A percentile compares a stretch with the other conserved stretches of the same genome.
phyloP scores from a whole-genome alignment of 306 rosid species.

The Trifolium fragiferum region DNA sequence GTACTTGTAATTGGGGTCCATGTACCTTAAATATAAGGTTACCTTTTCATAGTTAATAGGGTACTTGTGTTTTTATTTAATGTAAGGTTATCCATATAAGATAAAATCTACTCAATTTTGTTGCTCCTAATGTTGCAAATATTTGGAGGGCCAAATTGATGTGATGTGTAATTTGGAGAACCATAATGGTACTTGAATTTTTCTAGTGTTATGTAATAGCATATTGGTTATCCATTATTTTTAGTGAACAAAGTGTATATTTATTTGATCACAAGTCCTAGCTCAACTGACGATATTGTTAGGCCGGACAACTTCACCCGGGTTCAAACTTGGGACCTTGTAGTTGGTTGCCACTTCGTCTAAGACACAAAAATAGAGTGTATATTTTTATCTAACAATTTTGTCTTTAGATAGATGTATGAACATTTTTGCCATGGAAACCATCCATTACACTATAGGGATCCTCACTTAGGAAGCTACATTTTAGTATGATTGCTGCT shows the following conservation, averaged over 20 bases:
- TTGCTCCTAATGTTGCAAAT: not conserved
- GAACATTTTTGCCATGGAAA: constrained; percentile 10
- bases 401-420: constrained; percentile 24
- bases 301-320: too few relatives aligned
- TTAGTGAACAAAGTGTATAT: not conserved
- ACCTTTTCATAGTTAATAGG: constrained; percentile 9
- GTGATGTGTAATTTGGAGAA: too few relatives aligned
- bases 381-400: not conserved
- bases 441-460: not conserved
- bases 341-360: too few relatives aligned
- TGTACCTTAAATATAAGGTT: constrained; percentile 2
- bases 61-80: constrained; percentile 14
- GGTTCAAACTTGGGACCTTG: too few relatives aligned
- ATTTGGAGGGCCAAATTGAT: not conserved
- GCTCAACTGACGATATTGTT: too few relatives aligned
- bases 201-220: not conserved
- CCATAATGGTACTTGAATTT: not conserved
- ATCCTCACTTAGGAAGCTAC: constrained; percentile 8
- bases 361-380: not conserved
- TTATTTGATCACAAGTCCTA: too few relatives aligned
- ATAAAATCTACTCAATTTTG: not conserved
- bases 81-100: not conserved
- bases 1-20: constrained; percentile 28
- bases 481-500: not conserved
- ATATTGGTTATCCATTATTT: constrained; percentile 10